A percentile compares a stretch with the other conserved stretches of the same genome.
Conservation (phyloP, 805 yeast species). For the Candida orba region DNA sequence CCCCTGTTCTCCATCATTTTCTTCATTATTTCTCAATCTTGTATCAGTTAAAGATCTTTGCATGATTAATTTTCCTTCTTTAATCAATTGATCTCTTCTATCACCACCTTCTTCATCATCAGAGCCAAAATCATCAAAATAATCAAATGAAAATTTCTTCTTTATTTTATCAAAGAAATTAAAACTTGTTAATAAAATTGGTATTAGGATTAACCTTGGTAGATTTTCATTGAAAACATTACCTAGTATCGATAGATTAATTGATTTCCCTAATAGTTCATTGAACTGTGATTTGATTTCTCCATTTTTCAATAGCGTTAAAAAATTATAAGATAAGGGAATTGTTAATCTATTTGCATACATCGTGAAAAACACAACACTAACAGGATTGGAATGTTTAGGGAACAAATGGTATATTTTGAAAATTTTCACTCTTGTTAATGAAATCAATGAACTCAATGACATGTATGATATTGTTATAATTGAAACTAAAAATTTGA, state of each 20-base stretch:
- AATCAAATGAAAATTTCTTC: slow-evolving; percentile 18
- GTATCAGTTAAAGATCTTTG: slow-evolving; percentile 15
- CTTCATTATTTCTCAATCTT: not conserved
- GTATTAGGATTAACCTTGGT: slow-evolving; percentile 72
- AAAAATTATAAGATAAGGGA: slow-evolving; percentile 73
- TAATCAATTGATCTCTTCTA: slow-evolving; percentile 14
- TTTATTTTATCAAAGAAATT: slow-evolving; percentile 61
- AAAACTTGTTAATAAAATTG: slow-evolving; percentile 56
- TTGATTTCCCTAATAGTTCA: slow-evolving; percentile 65
- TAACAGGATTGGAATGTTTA: slow-evolving; percentile 64
- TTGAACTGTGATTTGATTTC: slow-evolving; percentile 52
- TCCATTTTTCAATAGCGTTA: slow-evolving; percentile 47
- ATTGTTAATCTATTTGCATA: slow-evolving; percentile 77
- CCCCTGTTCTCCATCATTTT: not conserved
- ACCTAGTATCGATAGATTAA: slow-evolving; percentile 70
- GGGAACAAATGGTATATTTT: slow-evolving; percentile 72
- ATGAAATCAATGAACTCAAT: slow-evolving; percentile 54
- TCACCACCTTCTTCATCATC: slow-evolving; percentile 7
- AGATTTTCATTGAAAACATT: slow-evolving; percentile 62
- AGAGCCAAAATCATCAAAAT: slow-evolving; percentile 26
- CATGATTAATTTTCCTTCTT: slow-evolving; percentile 20
- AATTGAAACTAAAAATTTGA: slow-evolving; percentile 32
- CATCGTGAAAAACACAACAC: slow-evolving; percentile 69
- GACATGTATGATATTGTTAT: slow-evolving; percentile 59
- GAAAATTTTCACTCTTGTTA: slow-evolving; percentile 63